Conservation (phyloP, 768 basidiomycete species). For the Lactifluus rugatus region DNA sequence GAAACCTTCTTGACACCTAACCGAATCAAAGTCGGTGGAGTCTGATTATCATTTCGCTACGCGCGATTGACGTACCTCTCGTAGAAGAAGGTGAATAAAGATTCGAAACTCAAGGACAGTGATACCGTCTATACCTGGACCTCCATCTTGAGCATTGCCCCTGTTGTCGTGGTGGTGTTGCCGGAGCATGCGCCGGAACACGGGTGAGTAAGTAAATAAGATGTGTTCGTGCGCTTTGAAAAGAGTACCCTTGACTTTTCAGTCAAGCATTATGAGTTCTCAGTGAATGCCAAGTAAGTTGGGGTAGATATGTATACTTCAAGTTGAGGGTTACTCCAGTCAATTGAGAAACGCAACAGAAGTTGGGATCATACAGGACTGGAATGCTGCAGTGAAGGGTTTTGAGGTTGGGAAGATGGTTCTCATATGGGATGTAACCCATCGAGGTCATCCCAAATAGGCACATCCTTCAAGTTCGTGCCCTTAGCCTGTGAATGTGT, state of each 20-base stretch:
- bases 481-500: too few species aligned
- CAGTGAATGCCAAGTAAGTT: neutral
- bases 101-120: neutral
- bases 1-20: neutral
- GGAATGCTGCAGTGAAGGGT: neutral
- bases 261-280: neutral
- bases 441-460: too few species aligned
- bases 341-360: neutral
- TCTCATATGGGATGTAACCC: too few species aligned
- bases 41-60: neutral
- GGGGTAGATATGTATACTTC: neutral
- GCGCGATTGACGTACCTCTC: neutral
- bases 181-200: neutral
- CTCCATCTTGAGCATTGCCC: neutral
- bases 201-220: neutral
- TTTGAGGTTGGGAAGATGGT: too few species aligned
- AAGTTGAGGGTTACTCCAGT: neutral
- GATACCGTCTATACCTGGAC: neutral
- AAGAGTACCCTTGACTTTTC: neutral
- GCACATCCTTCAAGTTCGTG: too few species aligned
- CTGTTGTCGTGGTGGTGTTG: neutral
- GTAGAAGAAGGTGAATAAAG: neutral
- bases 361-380: neutral
- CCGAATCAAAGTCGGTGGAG: neutral
- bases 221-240: neutral